A percentile compares a stretch with the other conserved stretches of the same genome.
Conservation (phyloP, 2,329 filamentous ascomycete genomes). For the Biscogniauxia mediterranea region DNA sequence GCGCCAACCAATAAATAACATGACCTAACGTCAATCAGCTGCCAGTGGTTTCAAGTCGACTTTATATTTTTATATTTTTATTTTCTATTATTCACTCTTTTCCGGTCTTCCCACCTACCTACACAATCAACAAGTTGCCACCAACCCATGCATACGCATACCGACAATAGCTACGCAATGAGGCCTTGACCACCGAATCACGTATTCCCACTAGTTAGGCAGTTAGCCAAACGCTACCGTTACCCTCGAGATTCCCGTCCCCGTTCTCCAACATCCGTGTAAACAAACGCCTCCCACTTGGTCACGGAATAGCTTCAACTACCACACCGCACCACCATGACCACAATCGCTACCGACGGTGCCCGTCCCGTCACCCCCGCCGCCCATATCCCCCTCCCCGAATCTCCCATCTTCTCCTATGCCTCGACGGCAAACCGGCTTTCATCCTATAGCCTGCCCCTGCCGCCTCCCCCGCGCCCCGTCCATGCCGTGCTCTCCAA, state of each 20-base stretch:
- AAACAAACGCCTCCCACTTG: background rate
- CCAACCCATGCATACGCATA: background rate
- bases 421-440: constrained; percentile 61
- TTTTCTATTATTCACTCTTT: too few relatives aligned
- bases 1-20: background rate
- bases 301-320: background rate
- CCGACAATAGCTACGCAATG: background rate
- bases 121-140: too few relatives aligned
- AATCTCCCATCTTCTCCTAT: constrained; percentile 62
- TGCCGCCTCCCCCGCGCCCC: constrained; percentile 59
- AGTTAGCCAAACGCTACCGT: background rate
- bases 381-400: constrained; percentile 57
- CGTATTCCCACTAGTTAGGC: background rate
- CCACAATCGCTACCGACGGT: constrained; percentile 16
- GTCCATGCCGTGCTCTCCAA: constrained; percentile 60
- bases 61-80: too few relatives aligned
- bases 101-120: too few relatives aligned
- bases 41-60: too few relatives aligned
- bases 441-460: constrained; percentile 57
- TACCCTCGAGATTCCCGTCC: background rate
- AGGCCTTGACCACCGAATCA: background rate
- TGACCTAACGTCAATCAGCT: background rate
- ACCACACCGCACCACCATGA: background rate
- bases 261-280: background rate
- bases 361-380: constrained; percentile 48